Evolutionary conservation across 371 early-diverging fungal species (phyloP).

Genomic region (Basidiobolus meristosporus): DNA sequence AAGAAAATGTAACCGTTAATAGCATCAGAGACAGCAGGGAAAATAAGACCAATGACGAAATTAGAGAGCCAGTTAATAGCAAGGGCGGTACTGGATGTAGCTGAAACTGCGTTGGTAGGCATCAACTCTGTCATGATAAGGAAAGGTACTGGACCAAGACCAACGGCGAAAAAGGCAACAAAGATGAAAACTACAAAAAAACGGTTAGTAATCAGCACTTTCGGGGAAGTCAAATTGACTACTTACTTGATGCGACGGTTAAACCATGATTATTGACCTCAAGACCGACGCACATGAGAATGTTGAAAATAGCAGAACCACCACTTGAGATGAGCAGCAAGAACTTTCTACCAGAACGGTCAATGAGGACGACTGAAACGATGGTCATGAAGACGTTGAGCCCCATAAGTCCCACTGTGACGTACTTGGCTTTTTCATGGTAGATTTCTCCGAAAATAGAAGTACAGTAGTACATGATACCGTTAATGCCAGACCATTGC

Average conservation of each 20-base stretch:
- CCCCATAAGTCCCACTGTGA: too few relatives aligned
- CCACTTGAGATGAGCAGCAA: constrained; percentile 24
- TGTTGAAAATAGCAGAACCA: constrained; percentile 29
- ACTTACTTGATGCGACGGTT: too few relatives aligned
- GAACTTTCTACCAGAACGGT: constrained; percentile 42
- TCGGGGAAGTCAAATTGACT: too few relatives aligned
- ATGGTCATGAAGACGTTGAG: constrained; percentile 50
- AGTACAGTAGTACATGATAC: constrained; percentile 50
- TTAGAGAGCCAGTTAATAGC: too few relatives aligned
- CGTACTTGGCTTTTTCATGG: too few relatives aligned
- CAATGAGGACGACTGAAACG: constrained; percentile 52
- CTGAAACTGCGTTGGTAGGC: too few relatives aligned
- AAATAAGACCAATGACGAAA: too few relatives aligned
- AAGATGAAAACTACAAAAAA: constrained; percentile 41
- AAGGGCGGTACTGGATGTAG: too few relatives aligned
- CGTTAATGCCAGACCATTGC: constrained; percentile 54
- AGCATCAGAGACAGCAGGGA: too few relatives aligned
- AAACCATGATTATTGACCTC: constrained; percentile 4
- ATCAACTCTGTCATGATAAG: too few relatives aligned
- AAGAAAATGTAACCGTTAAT: too few relatives aligned
- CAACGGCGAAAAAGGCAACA: constrained; percentile 54
- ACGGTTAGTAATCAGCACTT: constrained; percentile 12
- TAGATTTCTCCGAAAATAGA: too few relatives aligned
- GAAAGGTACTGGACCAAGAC: constrained; percentile 66
- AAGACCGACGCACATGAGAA: constrained; percentile 20